Evolutionary conservation across 2,329 filamentous ascomycete species (phyloP).

Genomic region (Ceratocystis albifundus): DNA sequence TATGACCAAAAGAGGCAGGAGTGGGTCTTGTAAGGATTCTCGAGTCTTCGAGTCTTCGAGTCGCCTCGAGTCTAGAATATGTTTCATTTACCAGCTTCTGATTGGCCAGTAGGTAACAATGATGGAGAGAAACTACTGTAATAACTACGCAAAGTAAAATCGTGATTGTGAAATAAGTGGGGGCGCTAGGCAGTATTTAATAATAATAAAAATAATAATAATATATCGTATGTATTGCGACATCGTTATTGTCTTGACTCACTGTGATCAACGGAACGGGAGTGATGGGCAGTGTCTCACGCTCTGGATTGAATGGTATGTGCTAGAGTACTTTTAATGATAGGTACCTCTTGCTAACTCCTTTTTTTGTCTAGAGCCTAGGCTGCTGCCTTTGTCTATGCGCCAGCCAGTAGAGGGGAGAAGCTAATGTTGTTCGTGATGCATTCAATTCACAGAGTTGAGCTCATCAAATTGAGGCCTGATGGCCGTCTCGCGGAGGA

Average conservation of each 20-base stretch:
- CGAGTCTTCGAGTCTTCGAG: not conserved
- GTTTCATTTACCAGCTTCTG: not conserved
- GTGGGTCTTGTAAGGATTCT: not conserved
- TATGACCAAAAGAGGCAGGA: not conserved
- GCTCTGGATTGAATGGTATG: not conserved
- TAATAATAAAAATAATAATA: too few relatives aligned
- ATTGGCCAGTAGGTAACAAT: not conserved
- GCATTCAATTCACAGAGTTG: too few relatives aligned
- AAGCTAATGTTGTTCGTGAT: too few relatives aligned
- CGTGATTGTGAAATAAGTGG: not conserved
- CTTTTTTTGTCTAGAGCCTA: not conserved
- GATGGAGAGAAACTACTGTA: not conserved
- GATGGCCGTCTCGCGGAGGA: too few relatives aligned
- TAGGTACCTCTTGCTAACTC: not conserved
- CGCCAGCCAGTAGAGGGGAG: too few relatives aligned
- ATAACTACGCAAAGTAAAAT: not conserved
- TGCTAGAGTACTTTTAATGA: not conserved
- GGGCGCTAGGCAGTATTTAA: not conserved
- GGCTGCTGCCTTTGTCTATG: too few relatives aligned
- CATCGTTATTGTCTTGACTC: not conserved
- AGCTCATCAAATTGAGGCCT: too few relatives aligned
- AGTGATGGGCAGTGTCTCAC: not conserved
- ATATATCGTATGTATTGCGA: not conserved
- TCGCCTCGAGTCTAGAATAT: not conserved
- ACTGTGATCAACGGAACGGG: not conserved